phyloP scores from a whole-genome alignment of 2,329 filamentous ascomycete species.

The Penicillium sp. region DNA sequence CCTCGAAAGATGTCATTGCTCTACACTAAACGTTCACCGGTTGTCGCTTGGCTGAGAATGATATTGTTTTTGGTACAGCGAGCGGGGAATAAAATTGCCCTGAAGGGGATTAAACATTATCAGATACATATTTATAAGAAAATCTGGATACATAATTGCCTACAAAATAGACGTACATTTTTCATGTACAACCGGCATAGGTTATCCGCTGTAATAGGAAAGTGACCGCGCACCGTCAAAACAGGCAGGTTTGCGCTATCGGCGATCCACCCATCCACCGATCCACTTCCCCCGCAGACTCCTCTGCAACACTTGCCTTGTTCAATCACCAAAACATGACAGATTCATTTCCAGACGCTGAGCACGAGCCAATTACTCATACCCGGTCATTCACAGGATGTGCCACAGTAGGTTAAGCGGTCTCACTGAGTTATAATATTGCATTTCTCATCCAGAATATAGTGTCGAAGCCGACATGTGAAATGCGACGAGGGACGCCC shows the following conservation, averaged over 20 bases:
- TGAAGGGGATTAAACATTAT: neutral
- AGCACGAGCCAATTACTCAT: constrained; percentile 3
- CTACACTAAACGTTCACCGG: too few species aligned
- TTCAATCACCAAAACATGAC: constrained; percentile 8
- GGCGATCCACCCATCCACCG: constrained; percentile 4
- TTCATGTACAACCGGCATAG: neutral
- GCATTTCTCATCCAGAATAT: neutral
- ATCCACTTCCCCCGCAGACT: constrained; percentile 13
- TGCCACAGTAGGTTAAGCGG: constrained; percentile 8
- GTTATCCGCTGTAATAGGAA: neutral
- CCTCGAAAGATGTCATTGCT: constrained; percentile 6
- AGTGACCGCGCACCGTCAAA: constrained; percentile 8
- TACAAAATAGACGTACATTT: neutral
- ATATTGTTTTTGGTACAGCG: neutral
- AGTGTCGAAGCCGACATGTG: constrained; percentile 43
- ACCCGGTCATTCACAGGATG: constrained; percentile 17
- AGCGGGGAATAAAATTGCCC: neutral
- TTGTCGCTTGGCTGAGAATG: neutral
- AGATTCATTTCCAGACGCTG: neutral
- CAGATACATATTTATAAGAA: neutral
- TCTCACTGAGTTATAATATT: neutral
- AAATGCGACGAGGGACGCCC: constrained; percentile 48
- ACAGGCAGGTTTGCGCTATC: constrained; percentile 17
- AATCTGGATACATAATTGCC: neutral
- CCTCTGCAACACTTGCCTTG: neutral